phyloP scores from a whole-genome alignment of 208 protist genomes.

The Histomonas meleagridis region DNA sequence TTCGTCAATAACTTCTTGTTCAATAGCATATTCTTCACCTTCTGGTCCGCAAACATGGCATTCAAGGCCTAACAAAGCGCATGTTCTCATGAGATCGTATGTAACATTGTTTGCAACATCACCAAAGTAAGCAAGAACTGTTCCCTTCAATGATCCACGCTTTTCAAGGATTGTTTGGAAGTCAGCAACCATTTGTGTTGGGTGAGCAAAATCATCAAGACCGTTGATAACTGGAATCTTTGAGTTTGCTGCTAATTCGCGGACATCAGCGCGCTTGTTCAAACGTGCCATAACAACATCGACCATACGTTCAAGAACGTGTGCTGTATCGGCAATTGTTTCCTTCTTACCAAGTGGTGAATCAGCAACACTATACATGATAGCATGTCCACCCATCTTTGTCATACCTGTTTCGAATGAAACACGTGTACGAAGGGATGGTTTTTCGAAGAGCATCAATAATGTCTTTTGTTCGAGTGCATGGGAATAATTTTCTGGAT shows the following conservation, averaged over 20 bases:
- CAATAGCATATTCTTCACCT: slow-evolving; percentile 38
- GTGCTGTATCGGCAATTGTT: slow-evolving; percentile 55
- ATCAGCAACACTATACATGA: slow-evolving; percentile 60
- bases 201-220: slow-evolving; percentile 47
- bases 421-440: slow-evolving; percentile 63
- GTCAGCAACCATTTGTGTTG: slow-evolving; percentile 58
- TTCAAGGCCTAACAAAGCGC: slow-evolving; percentile 54
- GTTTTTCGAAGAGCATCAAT: slow-evolving; percentile 68
- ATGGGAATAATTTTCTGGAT: slow-evolving; percentile 5
- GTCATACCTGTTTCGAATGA: slow-evolving; percentile 68
- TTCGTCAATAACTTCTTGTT: slow-evolving; percentile 56
- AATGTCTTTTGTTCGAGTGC: slow-evolving; percentile 53
- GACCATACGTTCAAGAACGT: slow-evolving; percentile 60
- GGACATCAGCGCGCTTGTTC: slow-evolving; percentile 50
- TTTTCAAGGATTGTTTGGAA: slow-evolving; percentile 62
- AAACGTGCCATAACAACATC: slow-evolving; percentile 60
- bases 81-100: slow-evolving; percentile 62
- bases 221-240: slow-evolving; percentile 67
- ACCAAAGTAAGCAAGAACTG: slow-evolving; percentile 56
- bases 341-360: slow-evolving; percentile 66
- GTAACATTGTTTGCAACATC: slow-evolving; percentile 65
- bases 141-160: slow-evolving; percentile 40
- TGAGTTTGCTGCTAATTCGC: slow-evolving; percentile 44
- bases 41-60: slow-evolving; percentile 51
- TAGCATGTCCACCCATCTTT: slow-evolving; percentile 65